Evolutionary conservation across 2,329 filamentous ascomycete species (phyloP), one percentile per base, ranked within the genome.

Genomic region (Penicillium fuscoglaucum): DNA sequence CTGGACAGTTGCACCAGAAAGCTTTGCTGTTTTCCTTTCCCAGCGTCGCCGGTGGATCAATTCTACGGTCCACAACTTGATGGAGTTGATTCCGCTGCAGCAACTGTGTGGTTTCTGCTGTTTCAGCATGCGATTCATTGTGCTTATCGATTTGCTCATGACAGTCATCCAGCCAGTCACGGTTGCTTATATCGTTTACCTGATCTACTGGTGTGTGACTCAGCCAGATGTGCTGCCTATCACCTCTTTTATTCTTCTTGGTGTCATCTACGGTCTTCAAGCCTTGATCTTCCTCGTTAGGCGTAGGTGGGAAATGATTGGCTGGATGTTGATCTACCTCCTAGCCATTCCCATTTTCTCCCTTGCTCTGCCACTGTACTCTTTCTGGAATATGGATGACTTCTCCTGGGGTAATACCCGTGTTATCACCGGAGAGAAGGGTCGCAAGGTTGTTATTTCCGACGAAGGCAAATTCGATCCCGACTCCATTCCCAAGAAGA

Each of bases 311-410:
- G 93, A 99, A 75, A 98, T 98, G 93, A 89, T 99, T 67, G 95
- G 93, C 37, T 99, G 95, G 95, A 97, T 99, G 92, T 82, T 99
- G 66, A 87, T 99, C 62, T 99, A 99, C 76, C 85, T 99, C 59
- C 63, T 95, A 31, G 93, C 95, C 55, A 90, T 96, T 61, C 93
- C 93, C 0, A 85, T 99, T 63, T 99, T 96, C 83, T 88, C 90
- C 44, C 91, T 96, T 63, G 92, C 85, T 58, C 83, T 99, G 45
- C 95, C 95, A 0, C 80, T 99, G 29, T 98, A 98, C 76, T 84
- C 93, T 50, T 99, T 99, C 84, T 99, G 95, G 95, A 86, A 97
- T 79, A 98, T 98, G 95, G 95, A 99, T 76, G 95, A 99, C 79
- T 99, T 99, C 85, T 90, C 90, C 69, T 99, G 95, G 95, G 95